Base-by-base conservation (phyloP, 2,329 filamentous ascomycete genomes). In the Colletotrichum sp. region DNA sequence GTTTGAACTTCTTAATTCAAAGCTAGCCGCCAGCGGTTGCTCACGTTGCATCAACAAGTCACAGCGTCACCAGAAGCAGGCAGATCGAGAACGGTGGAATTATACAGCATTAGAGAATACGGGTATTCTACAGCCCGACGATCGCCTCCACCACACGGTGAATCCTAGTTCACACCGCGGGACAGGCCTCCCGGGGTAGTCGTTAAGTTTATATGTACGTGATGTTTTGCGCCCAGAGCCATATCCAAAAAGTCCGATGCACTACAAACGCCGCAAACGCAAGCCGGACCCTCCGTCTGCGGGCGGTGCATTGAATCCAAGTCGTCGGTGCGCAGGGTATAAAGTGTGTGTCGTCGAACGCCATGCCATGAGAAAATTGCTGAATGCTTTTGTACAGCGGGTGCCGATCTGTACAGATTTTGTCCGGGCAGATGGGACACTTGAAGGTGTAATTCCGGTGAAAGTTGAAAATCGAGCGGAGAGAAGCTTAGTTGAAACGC, bases 91-190 rank as follows among this genome's bases (percentile, higher is more conserved):
- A 44, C n/a, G 32, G n/a, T 71, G 73, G 80, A 83, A 83, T 84
- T 84, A 84, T 83, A 84, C 82, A 84, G 81, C 82, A 85, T 79
- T 81, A 83, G 80, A 84, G 84, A 83, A 82, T 82, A 81, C 80
- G 80, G 71, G 55, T 78, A 78, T 77, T 77, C 72, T 66, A 76
- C 76, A 76, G 57, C 72, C 76, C 67, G 59, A 64, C 64, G 62
- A 72, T 57, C 72, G 72, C 76, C 72, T 69, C 66, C 74, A 73
- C 74, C 64, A 69, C 64, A 66, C 71, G 74, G 74, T 76, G 74
- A 73, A 52, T 73, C 64, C 71, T 68, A 26, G 64, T 76, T 69
- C 71, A 69, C 74, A 74, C 70, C 73, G 71, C 65, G 64, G 71
- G 64, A 76, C 65, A 65, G 74, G 71, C 70, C 52, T 76, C 70